These are phyloP conservation scores for Rhodotorula sp. DNA, from an alignment of 1,284 basidiomycete species.

Conservation along the genomic window DNA sequence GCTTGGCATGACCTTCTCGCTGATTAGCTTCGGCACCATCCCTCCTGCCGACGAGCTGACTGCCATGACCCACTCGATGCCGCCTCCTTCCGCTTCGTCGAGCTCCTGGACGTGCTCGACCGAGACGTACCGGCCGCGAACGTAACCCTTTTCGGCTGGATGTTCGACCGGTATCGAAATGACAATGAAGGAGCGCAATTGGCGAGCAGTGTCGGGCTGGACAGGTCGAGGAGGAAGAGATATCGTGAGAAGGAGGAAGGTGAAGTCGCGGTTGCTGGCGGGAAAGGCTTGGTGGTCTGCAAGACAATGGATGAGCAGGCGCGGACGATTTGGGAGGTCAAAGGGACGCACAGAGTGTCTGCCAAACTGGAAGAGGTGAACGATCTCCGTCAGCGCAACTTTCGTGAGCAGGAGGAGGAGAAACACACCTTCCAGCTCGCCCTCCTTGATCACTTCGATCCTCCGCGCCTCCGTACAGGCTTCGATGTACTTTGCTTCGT, in stretches of 20 bases:
- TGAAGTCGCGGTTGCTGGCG: slow-evolving; percentile 30
- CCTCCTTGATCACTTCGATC: slow-evolving; percentile 8
- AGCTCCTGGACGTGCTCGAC: slow-evolving; percentile 29
- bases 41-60: slow-evolving; percentile 28
- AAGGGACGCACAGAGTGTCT: slow-evolving; percentile 16
- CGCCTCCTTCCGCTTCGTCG: slow-evolving; percentile 5
- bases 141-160: slow-evolving; percentile 8
- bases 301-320: neutral
- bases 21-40: slow-evolving; percentile 24
- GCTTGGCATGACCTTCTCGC: slow-evolving; percentile 29
- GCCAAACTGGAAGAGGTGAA: slow-evolving; percentile 18
- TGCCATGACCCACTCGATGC: slow-evolving; percentile 32
- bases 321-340: too few relatives aligned
- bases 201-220: neutral
- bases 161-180: slow-evolving; percentile 29
- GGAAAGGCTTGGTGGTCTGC: slow-evolving; percentile 21
- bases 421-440: slow-evolving; percentile 26
- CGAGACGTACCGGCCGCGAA: slow-evolving; percentile 25
- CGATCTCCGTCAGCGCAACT: neutral
- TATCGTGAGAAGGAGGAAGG: slow-evolving; percentile 25
- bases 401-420: neutral
- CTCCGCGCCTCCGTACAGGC: slow-evolving; percentile 3
- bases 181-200: slow-evolving; percentile 24
- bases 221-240: neutral
- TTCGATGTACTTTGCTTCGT: slow-evolving; percentile 33